These are phyloP conservation scores for Spirogloea muscicola DNA, from an alignment of 139 green algal genomes.

Conservation along the genomic window DNA sequence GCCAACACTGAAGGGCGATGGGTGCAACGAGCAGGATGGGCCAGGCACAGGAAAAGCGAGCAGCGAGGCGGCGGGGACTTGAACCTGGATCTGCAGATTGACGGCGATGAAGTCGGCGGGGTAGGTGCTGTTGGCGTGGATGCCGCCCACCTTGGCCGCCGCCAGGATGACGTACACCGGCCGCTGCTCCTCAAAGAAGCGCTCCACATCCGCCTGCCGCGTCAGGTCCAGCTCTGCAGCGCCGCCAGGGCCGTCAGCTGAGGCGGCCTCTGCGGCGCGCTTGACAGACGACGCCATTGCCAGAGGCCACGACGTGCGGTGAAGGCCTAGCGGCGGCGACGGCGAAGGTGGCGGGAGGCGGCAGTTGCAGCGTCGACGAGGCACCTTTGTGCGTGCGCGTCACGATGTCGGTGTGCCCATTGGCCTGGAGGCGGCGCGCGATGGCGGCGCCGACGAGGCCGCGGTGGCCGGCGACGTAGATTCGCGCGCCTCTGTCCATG, in stretches of 20 bases:
- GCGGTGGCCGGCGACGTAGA: slow-evolving; percentile 39
- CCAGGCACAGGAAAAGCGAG: too few species aligned
- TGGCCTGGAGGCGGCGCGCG: slow-evolving; percentile 10
- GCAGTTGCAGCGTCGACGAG: too few species aligned
- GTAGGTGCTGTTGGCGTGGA: slow-evolving; percentile 37
- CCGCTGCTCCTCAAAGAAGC: slow-evolving; percentile 28
- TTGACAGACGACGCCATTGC: too few species aligned
- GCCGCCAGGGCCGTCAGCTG: too few species aligned
- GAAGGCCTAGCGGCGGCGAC: too few species aligned
- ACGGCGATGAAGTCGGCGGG: slow-evolving; percentile 44
- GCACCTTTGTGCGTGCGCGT: slow-evolving; percentile 17
- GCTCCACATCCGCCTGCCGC: slow-evolving; percentile 39
- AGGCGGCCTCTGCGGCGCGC: too few species aligned
- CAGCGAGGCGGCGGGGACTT: too few species aligned
- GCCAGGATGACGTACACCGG: slow-evolving; percentile 39
- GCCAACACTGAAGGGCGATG: too few species aligned
- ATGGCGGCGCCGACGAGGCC: slow-evolving; percentile 40
- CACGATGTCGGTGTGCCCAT: slow-evolving; percentile 45
- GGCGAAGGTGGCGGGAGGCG: too few species aligned
- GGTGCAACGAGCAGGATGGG: too few species aligned
- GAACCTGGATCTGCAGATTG: slow-evolving; percentile 48
- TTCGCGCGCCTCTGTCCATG: slow-evolving; percentile 40
- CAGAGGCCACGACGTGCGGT: too few species aligned
- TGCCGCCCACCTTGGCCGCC: slow-evolving; percentile 45
- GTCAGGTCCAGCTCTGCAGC: slow-evolving; percentile 54